phyloP scores from a whole-genome alignment of 2,329 filamentous ascomycete species.

The Orbilia quercus region DNA sequence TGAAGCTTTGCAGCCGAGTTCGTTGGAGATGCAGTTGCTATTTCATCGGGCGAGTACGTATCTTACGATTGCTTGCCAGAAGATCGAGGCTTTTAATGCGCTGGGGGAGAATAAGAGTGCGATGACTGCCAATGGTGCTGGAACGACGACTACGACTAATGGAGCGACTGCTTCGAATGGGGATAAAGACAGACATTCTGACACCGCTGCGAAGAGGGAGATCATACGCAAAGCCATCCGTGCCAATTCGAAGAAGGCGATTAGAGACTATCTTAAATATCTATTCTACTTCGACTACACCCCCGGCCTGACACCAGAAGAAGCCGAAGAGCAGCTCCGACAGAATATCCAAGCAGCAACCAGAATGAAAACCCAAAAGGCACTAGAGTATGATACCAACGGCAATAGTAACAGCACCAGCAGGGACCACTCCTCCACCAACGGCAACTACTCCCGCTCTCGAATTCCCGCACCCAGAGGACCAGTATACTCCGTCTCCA shows the following conservation, averaged over 20 bases:
- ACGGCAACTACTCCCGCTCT: conserved; percentile 28
- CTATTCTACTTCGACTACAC: conserved; percentile 82
- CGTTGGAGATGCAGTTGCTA: conserved; percentile 77
- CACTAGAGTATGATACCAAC: conserved; percentile 39
- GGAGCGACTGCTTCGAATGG: conserved; percentile 22
- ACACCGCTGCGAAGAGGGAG: conserved; percentile 63
- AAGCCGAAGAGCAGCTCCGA: conserved; percentile 47
- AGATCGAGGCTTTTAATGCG: conserved; percentile 51
- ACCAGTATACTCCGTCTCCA: conserved; percentile 69
- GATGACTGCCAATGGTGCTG: conserved; percentile 58
- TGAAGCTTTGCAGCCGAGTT: conserved; percentile 77
- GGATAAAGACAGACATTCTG: conserved; percentile 20
- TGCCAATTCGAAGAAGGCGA: conserved; percentile 77
- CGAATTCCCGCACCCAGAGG: conserved; percentile 61
- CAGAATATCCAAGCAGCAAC: conserved; percentile 47
- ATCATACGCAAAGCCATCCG: conserved; percentile 77
- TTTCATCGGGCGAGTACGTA: conserved; percentile 81
- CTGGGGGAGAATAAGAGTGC: conserved; percentile 61
- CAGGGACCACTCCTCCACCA: conserved; percentile 46
- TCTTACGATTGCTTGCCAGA: conserved; percentile 72
- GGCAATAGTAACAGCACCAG: conserved; percentile 6
- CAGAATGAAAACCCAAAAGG: conserved; percentile 49
- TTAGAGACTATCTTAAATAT: conserved; percentile 79
- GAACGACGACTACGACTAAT: conserved; percentile 8
- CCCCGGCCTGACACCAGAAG: conserved; percentile 73